Base-by-base conservation (phyloP, 345 rosid genomes). In the Citrus trifoliata region DNA sequence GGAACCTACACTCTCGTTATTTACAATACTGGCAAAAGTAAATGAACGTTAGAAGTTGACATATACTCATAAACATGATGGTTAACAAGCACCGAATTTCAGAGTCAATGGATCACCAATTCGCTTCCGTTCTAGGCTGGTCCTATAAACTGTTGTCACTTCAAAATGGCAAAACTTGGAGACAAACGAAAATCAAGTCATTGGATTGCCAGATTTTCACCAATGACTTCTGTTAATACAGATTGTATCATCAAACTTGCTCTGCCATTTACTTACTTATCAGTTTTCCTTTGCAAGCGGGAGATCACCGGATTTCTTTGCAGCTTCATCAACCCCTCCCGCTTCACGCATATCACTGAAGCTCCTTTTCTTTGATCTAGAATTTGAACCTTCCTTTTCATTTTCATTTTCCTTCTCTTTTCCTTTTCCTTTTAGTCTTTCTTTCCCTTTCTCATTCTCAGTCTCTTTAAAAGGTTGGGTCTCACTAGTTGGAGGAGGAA, bases 331-430 rank as follows among this genome's bases (percentile, higher is more conserved):
- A 10, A 56, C 70, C 75, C 81, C 83, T 71, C 70, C 86, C 30
- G 85, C 91, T 24, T 76, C 59, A 77, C 60, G 84, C 82, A 88
- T 86, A 73, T 88, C 92, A 7, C 61, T 76, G 30, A 83, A 86
- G 73, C 78, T 85, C 79, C 97, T 87, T 79, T 95, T 95, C 88
- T 85, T 95, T 4, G 83, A 64, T 79, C 76, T 84, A 65, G 95
- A 88, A 72, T 74, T 84, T 67, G 87, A 67, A 51, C 80, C 83
- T 56, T 87, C 88, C 78, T 81, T 85, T 73, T 75, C 82, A 53
- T 67, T 72, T 62, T 82, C 80, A 21, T 73, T 78, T 28, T 82
- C 79, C 58, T 48, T 76, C 48, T 68, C 73, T 55, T 76, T 76
- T 21, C 60, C 73, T 67, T 67, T 67, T 37, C 73, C 79, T 55